phyloP scores from a whole-genome alignment of 805 yeast species.

The Ogataea glucozyma region DNA sequence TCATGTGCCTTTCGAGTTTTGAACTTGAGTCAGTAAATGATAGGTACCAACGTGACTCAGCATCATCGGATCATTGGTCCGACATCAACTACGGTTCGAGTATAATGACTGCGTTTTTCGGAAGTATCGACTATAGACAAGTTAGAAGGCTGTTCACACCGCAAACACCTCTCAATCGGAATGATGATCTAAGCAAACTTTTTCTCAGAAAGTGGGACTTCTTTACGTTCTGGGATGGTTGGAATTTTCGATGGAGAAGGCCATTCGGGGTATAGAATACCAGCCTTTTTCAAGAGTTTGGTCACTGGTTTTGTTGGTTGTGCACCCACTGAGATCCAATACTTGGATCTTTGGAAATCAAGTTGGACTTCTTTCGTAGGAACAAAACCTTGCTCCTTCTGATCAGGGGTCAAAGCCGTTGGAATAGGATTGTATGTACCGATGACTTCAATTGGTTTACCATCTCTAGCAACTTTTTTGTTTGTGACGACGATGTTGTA shows the following conservation, averaged over 20 bases:
- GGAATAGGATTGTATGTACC: constrained; percentile 93
- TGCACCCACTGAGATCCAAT: constrained; percentile 98
- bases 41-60: too few species aligned
- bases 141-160: constrained; percentile 1
- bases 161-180: background rate
- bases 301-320: constrained; percentile 85
- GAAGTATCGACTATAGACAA: constrained; percentile 5
- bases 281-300: constrained; percentile 74
- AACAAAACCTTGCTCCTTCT: constrained; percentile 51
- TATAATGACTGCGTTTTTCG: constrained; percentile 1
- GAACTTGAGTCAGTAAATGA: too few species aligned
- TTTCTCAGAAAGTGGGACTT: constrained; percentile 26
- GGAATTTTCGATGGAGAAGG: constrained; percentile 45
- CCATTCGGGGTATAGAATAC: constrained; percentile 63
- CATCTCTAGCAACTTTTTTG: constrained; percentile 74
- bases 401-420: constrained; percentile 62
- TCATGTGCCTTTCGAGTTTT: too few species aligned
- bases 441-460: constrained; percentile 88
- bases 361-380: constrained; percentile 78
- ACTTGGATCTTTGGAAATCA: constrained; percentile 86
- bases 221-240: constrained; percentile 22
- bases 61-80: too few species aligned
- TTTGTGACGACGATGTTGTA: constrained; percentile 91
- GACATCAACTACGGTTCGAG: too few species aligned
- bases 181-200: constrained; percentile 23